Base-by-base conservation (phyloP, 345 rosid genomes). In the Litchi chinensis region DNA sequence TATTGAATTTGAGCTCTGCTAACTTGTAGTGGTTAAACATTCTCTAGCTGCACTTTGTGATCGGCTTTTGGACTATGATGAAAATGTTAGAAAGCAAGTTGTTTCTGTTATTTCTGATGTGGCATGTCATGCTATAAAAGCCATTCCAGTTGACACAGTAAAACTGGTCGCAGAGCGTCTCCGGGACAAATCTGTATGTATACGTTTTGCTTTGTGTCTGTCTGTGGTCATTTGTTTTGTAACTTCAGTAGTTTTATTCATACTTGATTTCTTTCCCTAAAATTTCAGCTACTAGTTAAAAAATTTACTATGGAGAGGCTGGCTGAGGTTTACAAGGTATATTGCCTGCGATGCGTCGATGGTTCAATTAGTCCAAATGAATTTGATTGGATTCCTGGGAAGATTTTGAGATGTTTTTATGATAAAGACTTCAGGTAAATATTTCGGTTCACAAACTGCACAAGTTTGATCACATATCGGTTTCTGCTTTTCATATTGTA, bases 311-410 rank as follows among this genome's bases (percentile, higher is more conserved):
- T 94, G 97, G 99, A 96, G 85, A 92, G 93, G 87, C 82, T 96
- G 84, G 93, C 90, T 43, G 98, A 94, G 76, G 81, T 96, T 78
- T 90, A 89, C 90, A 88, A 85, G 82, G 86, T 85, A 48, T 88
- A 88, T 90, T 91, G 95, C 82, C 67, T 70, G 63, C 83, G 77
- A 77, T 85, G 86, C 72, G 77, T 89, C 79, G 91, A 90, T 71
- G 87, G 85, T 63, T 87, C 90, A 77, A 76, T 79, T 69, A 81
- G 66, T 80, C 79, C 71, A 60, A 79, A 86, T 60, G 91, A 89
- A 73, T 93, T 83, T 86, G 95, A 93, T 83, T 96, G 98, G 99
- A 92, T 96, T 85, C 99, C 98, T 82, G 98, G 95, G 84, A 96
- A 88, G 91, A 79, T 96, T 80, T 80, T 96, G 87, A 94, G 94